Evolutionary conservation across 768 basidiomycete species (phyloP).

Genomic region (Mycena floridula): DNA sequence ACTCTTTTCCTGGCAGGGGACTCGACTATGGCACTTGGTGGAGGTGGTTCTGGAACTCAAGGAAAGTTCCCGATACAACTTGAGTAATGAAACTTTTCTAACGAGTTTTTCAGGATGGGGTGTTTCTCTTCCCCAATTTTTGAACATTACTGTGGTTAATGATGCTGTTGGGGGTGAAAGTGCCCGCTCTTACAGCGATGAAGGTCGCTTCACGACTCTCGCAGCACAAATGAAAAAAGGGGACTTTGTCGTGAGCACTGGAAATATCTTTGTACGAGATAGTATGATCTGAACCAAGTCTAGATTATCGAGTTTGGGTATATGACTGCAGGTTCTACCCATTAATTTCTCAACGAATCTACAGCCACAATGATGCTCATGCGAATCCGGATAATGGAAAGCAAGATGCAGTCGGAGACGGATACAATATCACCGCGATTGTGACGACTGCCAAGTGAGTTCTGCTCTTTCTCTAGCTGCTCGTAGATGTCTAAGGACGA

Average conservation of each 20-base stretch:
- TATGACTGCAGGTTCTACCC: conserved; percentile 19
- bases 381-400: conserved; percentile 31
- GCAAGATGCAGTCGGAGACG: conserved; percentile 34
- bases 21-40: conserved; percentile 36
- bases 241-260: too few relatives aligned
- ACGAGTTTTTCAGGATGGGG: too few relatives aligned
- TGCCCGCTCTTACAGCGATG: conserved; percentile 14
- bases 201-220: conserved; percentile 9
- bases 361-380: too few relatives aligned
- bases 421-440: too few relatives aligned
- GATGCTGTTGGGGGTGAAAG: conserved; percentile 13
- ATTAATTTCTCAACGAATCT: too few relatives aligned
- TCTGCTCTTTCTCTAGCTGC: conserved; percentile 13
- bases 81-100: too few relatives aligned
- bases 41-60: conserved; percentile 31
- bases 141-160: conserved; percentile 11
- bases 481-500: conserved; percentile 26
- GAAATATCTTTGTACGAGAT: too few relatives aligned
- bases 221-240: conserved; percentile 7
- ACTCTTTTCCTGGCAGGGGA: conserved; percentile 39
- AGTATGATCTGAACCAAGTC: too few relatives aligned
- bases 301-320: conserved; percentile 15
- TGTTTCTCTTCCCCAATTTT: neutral
- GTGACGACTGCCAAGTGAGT: conserved; percentile 7
- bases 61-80: too few relatives aligned